Evolutionary conservation across 352 stramenopile genomes (phyloP).

Genomic region (Pythium plurisporium): DNA sequence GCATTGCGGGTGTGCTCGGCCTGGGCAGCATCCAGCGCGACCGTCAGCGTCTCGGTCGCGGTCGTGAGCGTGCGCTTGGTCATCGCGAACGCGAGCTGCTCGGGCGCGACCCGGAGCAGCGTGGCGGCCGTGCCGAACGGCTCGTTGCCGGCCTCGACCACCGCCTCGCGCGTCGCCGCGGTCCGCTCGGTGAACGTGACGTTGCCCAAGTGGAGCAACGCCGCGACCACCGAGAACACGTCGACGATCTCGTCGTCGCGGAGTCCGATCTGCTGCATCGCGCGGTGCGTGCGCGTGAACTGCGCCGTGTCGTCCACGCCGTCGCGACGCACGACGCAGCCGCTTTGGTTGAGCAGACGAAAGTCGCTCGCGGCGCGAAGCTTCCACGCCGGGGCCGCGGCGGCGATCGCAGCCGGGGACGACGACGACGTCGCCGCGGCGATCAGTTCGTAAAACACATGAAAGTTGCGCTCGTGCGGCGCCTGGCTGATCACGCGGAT

Average conservation of each 20-base stretch:
- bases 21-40: constrained; percentile 59
- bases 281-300: constrained; percentile 51
- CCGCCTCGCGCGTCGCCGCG: constrained; percentile 14
- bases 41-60: constrained; percentile 68
- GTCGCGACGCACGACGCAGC: constrained; percentile 61
- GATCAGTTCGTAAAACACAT: constrained; percentile 87
- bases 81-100: constrained; percentile 50
- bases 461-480: constrained; percentile 76
- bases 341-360: constrained; percentile 66
- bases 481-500: constrained; percentile 85
- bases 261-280: constrained; percentile 82
- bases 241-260: constrained; percentile 45
- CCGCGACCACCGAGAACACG: constrained; percentile 73
- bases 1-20: constrained; percentile 82
- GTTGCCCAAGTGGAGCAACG: constrained; percentile 87
- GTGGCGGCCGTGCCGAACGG: constrained; percentile 44
- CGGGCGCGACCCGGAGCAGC: constrained; percentile 52
- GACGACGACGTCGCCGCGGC: constrained; percentile 22
- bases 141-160: constrained; percentile 1
- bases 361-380: constrained; percentile 39
- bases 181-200: constrained; percentile 44
- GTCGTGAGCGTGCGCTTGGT: constrained; percentile 62
- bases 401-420: too few species aligned
- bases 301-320: constrained; percentile 60
- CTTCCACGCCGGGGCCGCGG: too few species aligned